Conservation (phyloP, 768 basidiomycete genomes). For the Mycena amicta region DNA sequence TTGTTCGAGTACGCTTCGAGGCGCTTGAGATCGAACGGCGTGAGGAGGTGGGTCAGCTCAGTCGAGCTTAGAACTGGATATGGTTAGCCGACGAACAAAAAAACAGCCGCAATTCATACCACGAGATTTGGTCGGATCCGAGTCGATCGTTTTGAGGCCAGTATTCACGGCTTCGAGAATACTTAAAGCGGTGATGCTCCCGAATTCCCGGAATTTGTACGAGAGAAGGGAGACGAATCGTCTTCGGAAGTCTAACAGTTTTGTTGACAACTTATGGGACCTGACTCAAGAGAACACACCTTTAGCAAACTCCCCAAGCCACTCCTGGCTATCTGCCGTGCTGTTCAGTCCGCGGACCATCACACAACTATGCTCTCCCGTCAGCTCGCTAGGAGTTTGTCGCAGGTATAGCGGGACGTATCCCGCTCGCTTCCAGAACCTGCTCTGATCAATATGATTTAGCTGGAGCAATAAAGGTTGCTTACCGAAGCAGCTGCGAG, state of each 20-base stretch:
- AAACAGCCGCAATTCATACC: no score
- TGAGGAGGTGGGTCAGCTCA: conserved; percentile 61
- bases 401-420: conserved; percentile 92
- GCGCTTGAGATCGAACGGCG: conserved; percentile 95
- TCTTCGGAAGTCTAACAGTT: background rate
- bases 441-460: conserved; percentile 16
- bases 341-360: conserved; percentile 89
- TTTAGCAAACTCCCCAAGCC: conserved; percentile 88
- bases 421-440: conserved; percentile 96
- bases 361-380: conserved; percentile 94
- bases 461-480: conserved; percentile 8
- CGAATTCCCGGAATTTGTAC: conserved; percentile 94
- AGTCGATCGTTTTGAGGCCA: conserved; percentile 53
- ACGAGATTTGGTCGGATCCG: conserved; percentile 34
- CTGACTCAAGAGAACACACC: conserved; percentile 48
- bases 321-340: conserved; percentile 64
- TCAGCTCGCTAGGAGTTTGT: conserved; percentile 92
- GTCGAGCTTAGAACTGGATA: conserved; percentile 40
- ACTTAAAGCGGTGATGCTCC: conserved; percentile 82
- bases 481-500: conserved; percentile 73
- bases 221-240: conserved; percentile 83
- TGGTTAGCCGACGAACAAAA: no score
- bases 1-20: conserved; percentile 95
- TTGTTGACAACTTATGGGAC: background rate
- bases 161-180: conserved; percentile 83